A percentile compares a stretch with the other conserved stretches of the same genome.
phyloP scores from a whole-genome alignment of 257 asterid species.

The Euphrasia confusa region DNA sequence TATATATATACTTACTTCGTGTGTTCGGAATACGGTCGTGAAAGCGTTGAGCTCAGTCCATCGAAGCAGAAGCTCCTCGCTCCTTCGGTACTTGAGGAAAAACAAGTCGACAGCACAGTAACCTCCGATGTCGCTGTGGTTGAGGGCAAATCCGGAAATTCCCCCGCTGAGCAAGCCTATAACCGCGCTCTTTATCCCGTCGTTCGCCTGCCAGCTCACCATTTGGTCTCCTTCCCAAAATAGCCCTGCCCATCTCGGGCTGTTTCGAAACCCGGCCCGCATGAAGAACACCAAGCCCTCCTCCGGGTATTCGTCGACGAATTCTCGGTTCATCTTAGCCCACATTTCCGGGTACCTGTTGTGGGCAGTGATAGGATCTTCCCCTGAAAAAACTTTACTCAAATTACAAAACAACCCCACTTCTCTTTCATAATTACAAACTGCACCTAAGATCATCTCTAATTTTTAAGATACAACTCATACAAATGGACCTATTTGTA shows the following conservation, averaged over 20 bases:
- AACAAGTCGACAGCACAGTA: conserved; percentile 78
- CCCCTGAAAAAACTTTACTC: conserved; percentile 41
- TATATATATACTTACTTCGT: conserved; percentile 57
- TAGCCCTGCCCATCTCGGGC: conserved; percentile 80
- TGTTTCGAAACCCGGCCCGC: conserved; percentile 84
- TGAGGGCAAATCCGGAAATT: conserved; percentile 80
- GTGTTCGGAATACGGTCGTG: conserved; percentile 84
- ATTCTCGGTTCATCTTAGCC: conserved; percentile 79
- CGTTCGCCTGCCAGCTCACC: conserved; percentile 98
- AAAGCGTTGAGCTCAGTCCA: conserved; percentile 96
- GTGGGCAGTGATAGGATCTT: conserved; percentile 88
- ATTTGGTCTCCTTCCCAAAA: conserved; percentile 99
- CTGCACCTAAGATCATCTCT: too few species aligned
- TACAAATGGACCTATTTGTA: background rate
- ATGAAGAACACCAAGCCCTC: conserved; percentile 80
- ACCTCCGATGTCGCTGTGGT: conserved; percentile 96
- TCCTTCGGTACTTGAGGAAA: conserved; percentile 63
- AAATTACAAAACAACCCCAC: background rate
- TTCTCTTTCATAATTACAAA: background rate
- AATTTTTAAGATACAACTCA: too few species aligned
- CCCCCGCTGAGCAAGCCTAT: conserved; percentile 87
- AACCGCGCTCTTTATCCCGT: conserved; percentile 91
- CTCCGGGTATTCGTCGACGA: conserved; percentile 58
- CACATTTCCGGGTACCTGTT: conserved; percentile 89
- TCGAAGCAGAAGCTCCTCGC: conserved; percentile 78